Conservation (phyloP, 208 protist genomes). For the Wallacemonas sp. region DNA sequence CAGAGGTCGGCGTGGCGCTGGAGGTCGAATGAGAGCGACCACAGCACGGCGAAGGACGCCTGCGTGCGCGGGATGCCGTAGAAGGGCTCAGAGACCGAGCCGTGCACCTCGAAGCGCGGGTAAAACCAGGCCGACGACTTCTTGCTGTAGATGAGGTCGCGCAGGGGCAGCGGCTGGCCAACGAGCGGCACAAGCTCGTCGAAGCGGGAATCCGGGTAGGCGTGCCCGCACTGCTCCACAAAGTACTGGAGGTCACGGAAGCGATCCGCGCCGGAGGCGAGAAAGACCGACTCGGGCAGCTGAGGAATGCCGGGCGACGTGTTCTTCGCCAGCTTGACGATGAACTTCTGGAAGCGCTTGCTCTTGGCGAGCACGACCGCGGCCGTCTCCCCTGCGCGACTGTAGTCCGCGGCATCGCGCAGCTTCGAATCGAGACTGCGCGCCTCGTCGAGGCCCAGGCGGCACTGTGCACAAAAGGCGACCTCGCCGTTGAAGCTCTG, state of each 20-base stretch:
- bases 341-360: conserved; percentile 49
- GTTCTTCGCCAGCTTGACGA: conserved; percentile 57
- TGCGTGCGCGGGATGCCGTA: conserved; percentile 47
- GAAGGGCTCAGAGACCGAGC: conserved; percentile 47
- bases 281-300: conserved; percentile 34
- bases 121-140: conserved; percentile 73
- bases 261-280: conserved; percentile 23
- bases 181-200: conserved; percentile 52
- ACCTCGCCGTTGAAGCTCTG: conserved; percentile 59
- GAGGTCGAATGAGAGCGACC: conserved; percentile 72
- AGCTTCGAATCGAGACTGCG: conserved; percentile 51
- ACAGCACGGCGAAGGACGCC: conserved; percentile 63
- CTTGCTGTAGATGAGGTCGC: conserved; percentile 37
- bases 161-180: conserved; percentile 44
- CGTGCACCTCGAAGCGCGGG: conserved; percentile 51
- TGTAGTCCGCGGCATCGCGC: conserved; percentile 40
- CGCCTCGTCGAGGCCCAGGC: conserved; percentile 55
- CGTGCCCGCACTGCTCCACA: conserved; percentile 24
- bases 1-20: conserved; percentile 54
- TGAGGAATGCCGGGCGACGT: conserved; percentile 30
- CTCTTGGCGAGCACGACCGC: conserved; percentile 38
- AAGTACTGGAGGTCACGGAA: conserved; percentile 51
- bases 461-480: conserved; percentile 54
- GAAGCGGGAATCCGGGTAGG: conserved; percentile 28
- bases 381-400: conserved; percentile 44